Evolutionary conservation across 805 yeast species (phyloP).

Genomic region (Maudiozyma turicensis): DNA sequence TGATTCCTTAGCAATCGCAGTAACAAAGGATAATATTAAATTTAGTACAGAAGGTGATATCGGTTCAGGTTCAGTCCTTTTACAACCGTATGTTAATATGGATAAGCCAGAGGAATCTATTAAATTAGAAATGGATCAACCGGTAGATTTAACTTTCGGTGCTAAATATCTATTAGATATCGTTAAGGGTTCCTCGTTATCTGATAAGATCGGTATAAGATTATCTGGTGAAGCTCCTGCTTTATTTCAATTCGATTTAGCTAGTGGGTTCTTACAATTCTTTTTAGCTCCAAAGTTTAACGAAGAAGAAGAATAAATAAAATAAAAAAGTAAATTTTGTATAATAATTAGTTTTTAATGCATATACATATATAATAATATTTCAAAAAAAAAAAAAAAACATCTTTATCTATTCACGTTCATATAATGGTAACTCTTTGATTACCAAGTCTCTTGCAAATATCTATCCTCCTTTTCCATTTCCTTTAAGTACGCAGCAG

Average conservation of each 20-base stretch:
- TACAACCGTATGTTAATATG: slow-evolving; percentile 75
- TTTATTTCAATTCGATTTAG: slow-evolving; percentile 77
- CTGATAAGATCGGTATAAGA: slow-evolving; percentile 70
- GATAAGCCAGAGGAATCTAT: slow-evolving; percentile 72
- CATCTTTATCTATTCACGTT: no score
- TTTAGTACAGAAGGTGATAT: slow-evolving; percentile 87
- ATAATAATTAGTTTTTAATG: not conserved
- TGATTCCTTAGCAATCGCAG: slow-evolving; percentile 77
- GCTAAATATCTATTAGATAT: slow-evolving; percentile 84
- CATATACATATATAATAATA: not conserved
- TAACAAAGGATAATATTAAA: slow-evolving; percentile 86
- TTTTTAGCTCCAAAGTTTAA: slow-evolving; percentile 97
- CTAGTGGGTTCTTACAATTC: slow-evolving; percentile 85
- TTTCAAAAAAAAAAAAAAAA: not conserved
- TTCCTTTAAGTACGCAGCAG: slow-evolving; percentile 40
- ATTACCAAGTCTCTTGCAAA: slow-evolving; percentile 83
- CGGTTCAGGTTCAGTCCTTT: slow-evolving; percentile 76
- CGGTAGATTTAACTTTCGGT: slow-evolving; percentile 85
- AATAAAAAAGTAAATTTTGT: no score
- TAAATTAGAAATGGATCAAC: slow-evolving; percentile 68
- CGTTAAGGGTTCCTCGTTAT: slow-evolving; percentile 78
- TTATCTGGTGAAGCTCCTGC: slow-evolving; percentile 91
- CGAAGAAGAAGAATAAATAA: slow-evolving; percentile 54
- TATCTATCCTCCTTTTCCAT: slow-evolving; percentile 62
- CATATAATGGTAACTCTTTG: not conserved